Base-by-base conservation (phyloP, 2,329 filamentous ascomycete species). In the Paecilomyces sp. region DNA sequence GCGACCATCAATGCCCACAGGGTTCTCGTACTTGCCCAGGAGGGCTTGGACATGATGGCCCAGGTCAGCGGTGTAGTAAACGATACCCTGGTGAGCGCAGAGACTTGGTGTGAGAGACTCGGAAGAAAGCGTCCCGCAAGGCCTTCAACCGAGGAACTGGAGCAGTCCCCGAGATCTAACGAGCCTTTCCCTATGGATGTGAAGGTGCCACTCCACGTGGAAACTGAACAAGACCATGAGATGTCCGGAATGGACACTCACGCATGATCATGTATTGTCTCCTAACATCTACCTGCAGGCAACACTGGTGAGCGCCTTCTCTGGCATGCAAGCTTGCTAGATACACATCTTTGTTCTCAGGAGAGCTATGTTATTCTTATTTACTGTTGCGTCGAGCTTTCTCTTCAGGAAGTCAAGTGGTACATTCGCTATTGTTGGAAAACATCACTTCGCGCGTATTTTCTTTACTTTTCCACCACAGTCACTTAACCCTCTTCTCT, bases 31-130 rank as follows among this genome's bases (percentile, higher is more conserved):
- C 85, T 97, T 57, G 93, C 93, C 6, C 89, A 89, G 68, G 93
- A 97, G 72, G 91, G 92, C 0, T 80, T 97, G 13, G 92, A 97
- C 66, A 96, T 97, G 88, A 92, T 97, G 82, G 84, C 86, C 0
- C 92, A 97, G 72, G 91, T 99, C 56, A 94, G 88, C 50, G 86
- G 88, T 4, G 90, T 97, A 1, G 83, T 97, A 8, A 90, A 95
- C 66, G 89, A 91, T 57, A 97, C 94, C 0, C 89, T 97, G 57
- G 84, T 90, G 58, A 94, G 90, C 67, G 94, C 94, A 0, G 93
- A 97, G 74, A 86, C 88, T 66, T 97, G 94, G 94, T 90, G 93
- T 64, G 89, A 92, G 61, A 82, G 87, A 22, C 80, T 96, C 60
- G 90, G 89, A 11, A 80, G 81, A 36, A 75, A 79, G 50, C 74